Base-by-base conservation (phyloP, 1,284 basidiomycete species). In the Coniophora puteana region DNA sequence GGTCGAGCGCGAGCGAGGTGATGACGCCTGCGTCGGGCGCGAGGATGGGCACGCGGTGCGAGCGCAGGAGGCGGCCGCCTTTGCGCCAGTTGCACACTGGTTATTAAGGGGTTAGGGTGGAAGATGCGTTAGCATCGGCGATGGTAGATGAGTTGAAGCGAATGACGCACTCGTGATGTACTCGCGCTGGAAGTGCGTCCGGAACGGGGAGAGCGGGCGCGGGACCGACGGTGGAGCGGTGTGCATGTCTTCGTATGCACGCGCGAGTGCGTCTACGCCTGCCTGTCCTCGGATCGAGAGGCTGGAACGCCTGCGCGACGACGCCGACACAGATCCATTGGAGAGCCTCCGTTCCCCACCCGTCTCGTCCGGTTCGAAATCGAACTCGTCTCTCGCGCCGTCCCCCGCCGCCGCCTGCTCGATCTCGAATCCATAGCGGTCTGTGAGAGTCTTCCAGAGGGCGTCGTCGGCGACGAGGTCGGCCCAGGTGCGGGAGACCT, bases 61-160 rank as follows among this genome's bases (percentile, higher is more conserved):
- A 70, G 10, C 81, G 80, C 7, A 96, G 71, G 4, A 95, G 66
- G 5, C 76, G 74, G 3, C 93, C 93, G 5, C 89, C 89, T 31
- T 73, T 72, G 8, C 86, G 76, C 93, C 94, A 97, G 58, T 93
- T 93, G 26, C 79, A 78, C 58, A 89, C 89, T 88, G 43, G n/a
- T n/a, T 40, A 10, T 16, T 22, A 40, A 17, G 14, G 18, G 24
- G 26, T 16, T 32, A 18, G 5, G 35, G 34, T 35, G 8, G 5
- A 14, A 41, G 24, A 38, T 52, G 11, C 46, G 26, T n/a, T 22
- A 18, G 26, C n/a, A 27, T n/a, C 8, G 27, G 11, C 5, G 18
- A 38, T 28, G 26, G 46, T 40, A 32, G 2, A 30, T 16, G 11
- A 34, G 37, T 41, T 44, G 10, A 33, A 36, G 24, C 6, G 35